Evolutionary conservation across 305 asterid genomes (phyloP).

Genomic region (Solanum hybrid): DNA sequence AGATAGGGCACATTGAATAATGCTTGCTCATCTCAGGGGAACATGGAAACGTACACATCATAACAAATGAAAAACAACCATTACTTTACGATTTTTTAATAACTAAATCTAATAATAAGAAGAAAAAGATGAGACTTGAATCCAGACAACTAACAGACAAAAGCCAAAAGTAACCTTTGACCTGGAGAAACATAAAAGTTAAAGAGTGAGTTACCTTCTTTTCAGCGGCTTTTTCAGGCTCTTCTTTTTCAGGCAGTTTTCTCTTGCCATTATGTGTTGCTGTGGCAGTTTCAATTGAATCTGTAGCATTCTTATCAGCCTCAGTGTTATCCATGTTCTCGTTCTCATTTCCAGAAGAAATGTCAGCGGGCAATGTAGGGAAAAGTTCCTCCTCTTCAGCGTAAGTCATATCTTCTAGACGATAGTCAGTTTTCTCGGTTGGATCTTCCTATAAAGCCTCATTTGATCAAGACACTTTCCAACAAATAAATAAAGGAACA

Average conservation of each 20-base stretch:
- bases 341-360: slow-evolving; percentile 14
- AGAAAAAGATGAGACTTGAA: background rate
- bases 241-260: slow-evolving; percentile 43
- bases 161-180: background rate
- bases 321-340: background rate
- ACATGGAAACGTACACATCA: background rate
- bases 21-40: background rate
- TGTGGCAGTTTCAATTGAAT: slow-evolving; percentile 29
- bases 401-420: slow-evolving; percentile 57
- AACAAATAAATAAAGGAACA: slow-evolving; percentile 16
- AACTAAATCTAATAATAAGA: background rate
- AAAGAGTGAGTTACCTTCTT: slow-evolving; percentile 46
- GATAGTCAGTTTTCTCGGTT: slow-evolving; percentile 35
- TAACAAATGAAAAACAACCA: background rate
- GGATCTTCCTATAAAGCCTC: slow-evolving; percentile 38
- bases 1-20: background rate
- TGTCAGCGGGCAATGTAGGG: slow-evolving; percentile 32
- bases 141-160: background rate
- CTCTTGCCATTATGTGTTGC: slow-evolving; percentile 50
- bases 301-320: slow-evolving; percentile 4
- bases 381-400: slow-evolving; percentile 72
- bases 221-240: slow-evolving; percentile 45
- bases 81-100: background rate
- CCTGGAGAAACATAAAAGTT: slow-evolving; percentile 1
- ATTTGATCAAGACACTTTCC: slow-evolving; percentile 5